Conservation (phyloP, 192 early-diverging fungal species). For the Spizellomyces sp. region DNA sequence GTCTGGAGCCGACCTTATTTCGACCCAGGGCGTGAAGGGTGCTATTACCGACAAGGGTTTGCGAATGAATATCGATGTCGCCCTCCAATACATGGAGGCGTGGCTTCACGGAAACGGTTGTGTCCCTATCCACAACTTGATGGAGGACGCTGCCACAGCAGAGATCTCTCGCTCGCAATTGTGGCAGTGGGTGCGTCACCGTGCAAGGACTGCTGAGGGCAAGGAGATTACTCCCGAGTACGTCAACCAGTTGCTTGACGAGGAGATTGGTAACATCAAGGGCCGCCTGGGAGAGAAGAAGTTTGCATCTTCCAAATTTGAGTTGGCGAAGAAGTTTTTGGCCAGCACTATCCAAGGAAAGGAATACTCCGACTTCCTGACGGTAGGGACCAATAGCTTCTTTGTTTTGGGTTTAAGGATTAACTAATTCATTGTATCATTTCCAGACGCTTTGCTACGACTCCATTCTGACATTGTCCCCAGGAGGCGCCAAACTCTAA, state of each 20-base stretch:
- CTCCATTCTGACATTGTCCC: constrained; percentile 65
- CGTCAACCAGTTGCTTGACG: constrained; percentile 78
- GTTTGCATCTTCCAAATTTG: constrained; percentile 69
- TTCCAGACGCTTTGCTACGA: constrained; percentile 80
- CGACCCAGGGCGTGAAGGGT: constrained; percentile 52
- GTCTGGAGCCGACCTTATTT: constrained; percentile 78
- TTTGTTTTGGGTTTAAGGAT: neutral
- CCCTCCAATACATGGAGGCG: constrained; percentile 91
- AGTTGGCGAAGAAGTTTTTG: constrained; percentile 69
- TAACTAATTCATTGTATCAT: neutral
- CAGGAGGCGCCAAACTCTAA: constrained; percentile 22
- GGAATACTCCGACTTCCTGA: constrained; percentile 92
- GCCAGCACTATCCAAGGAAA: constrained; percentile 77
- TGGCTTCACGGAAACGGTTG: constrained; percentile 95
- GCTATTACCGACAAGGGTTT: constrained; percentile 87
- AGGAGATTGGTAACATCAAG: constrained; percentile 73
- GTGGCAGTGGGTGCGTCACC: constrained; percentile 96
- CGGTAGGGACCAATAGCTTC: constrained; percentile 38
- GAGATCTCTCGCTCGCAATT: constrained; percentile 97
- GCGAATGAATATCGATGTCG: constrained; percentile 90
- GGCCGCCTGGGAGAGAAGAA: constrained; percentile 54
- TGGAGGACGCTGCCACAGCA: constrained; percentile 98
- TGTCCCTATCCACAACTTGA: constrained; percentile 96
- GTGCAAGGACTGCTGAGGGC: constrained; percentile 79
- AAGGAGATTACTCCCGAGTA: constrained; percentile 77